Evolutionary conservation across 2,329 filamentous ascomycete genomes (phyloP).

Genomic region (Monilinia fructicola): DNA sequence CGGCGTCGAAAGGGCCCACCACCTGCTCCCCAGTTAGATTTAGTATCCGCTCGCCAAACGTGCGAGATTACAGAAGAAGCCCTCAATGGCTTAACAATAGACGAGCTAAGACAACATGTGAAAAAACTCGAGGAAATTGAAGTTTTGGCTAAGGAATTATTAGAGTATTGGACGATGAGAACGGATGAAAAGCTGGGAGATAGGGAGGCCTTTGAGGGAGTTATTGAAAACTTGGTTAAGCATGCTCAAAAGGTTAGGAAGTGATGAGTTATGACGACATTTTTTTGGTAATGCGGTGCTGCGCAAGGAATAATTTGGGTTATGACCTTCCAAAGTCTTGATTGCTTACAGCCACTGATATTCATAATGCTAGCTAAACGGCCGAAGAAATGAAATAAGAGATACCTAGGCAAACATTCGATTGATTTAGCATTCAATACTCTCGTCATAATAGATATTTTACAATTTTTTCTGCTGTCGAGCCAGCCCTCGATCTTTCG

Average conservation of each 20-base stretch:
- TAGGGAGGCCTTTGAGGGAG: conserved; percentile 90
- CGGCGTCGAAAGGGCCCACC: conserved; percentile 57
- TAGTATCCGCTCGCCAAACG: conserved; percentile 73
- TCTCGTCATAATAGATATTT: too few relatives aligned
- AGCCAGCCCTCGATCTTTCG: too few relatives aligned
- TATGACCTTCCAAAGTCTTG: not conserved
- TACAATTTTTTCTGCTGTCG: too few relatives aligned
- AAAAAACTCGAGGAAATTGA: conserved; percentile 67
- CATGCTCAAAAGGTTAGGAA: conserved; percentile 84
- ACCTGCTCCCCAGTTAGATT: conserved; percentile 72
- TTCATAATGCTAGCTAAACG: not conserved
- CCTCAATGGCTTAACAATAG: conserved; percentile 72
- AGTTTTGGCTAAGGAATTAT: conserved; percentile 68
- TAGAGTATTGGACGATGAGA: conserved; percentile 85
- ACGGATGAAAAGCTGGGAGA: conserved; percentile 86
- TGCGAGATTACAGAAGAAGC: conserved; percentile 85
- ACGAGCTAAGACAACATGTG: conserved; percentile 73
- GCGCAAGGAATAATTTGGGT: not conserved
- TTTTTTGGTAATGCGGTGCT: not conserved
- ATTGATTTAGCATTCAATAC: not conserved
- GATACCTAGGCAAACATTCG: too few relatives aligned
- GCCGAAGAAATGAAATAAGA: not conserved
- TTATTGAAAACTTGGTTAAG: conserved; percentile 94
- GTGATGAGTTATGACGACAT: conserved; percentile 42
- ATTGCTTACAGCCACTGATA: not conserved